These are phyloP conservation scores for Nyctanthes arbortristis DNA, from an alignment of 257 asterid species.

Conservation along the genomic window DNA sequence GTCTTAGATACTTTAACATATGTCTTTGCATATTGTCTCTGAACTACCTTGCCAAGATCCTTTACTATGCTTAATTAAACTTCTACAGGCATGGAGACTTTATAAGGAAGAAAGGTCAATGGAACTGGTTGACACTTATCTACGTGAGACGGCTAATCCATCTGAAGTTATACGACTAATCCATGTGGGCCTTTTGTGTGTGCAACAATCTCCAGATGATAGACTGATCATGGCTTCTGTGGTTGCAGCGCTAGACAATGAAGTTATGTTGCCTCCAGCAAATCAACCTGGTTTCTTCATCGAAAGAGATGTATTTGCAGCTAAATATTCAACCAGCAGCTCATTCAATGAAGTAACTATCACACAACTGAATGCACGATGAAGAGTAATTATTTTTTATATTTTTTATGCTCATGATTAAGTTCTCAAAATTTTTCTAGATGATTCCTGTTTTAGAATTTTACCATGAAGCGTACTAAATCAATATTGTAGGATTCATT, in stretches of 20 bases:
- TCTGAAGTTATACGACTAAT: conserved; percentile 29
- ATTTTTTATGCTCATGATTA: not conserved
- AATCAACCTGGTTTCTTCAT: conserved; percentile 35
- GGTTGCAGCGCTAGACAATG: conserved; percentile 33
- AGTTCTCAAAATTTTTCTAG: too few species aligned
- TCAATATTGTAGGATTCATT: not conserved
- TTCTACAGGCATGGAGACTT: conserved; percentile 42
- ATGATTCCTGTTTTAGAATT: too few species aligned
- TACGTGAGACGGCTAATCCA: not conserved
- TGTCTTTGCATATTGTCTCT: not conserved
- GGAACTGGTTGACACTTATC: conserved; percentile 27
- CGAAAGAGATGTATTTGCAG: conserved; percentile 6
- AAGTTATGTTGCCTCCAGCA: conserved; percentile 24
- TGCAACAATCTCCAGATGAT: conserved; percentile 26
- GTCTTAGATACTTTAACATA: too few species aligned
- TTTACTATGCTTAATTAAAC: not conserved
- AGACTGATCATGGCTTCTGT: conserved; percentile 40
- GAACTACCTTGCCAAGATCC: not conserved
- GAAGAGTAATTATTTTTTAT: not conserved
- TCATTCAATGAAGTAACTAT: conserved; percentile 16
- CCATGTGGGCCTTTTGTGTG: conserved; percentile 36
- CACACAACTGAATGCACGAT: conserved; percentile 9
- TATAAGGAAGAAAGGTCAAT: conserved; percentile 31
- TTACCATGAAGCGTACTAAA: too few species aligned
- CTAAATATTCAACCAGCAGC: conserved; percentile 1